Conservation (phyloP, 768 basidiomycete genomes). For the Aureoboletus auriporus region DNA sequence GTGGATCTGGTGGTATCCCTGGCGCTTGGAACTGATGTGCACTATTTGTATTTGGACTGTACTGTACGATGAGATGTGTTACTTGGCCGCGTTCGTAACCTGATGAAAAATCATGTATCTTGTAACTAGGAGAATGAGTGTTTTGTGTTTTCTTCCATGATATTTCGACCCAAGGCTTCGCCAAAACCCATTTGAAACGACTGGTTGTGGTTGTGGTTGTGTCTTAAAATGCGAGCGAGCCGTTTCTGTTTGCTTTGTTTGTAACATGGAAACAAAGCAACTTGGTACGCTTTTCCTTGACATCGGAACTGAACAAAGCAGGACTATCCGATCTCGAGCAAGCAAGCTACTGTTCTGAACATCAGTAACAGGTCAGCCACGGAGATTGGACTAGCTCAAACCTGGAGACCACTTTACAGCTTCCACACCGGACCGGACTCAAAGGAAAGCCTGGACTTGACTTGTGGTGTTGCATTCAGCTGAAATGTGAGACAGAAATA, state of each 20-base stretch:
- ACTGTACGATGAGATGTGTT: conserved; percentile 10
- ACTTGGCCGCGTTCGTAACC: neutral
- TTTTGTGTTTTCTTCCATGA: neutral
- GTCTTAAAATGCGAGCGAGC: no score
- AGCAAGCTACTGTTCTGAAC: neutral
- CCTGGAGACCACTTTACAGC: neutral
- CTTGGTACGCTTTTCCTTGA: conserved; percentile 3
- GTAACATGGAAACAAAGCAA: conserved; percentile 8
- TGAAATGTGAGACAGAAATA: neutral
- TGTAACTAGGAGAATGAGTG: neutral
- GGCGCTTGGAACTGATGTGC: conserved; percentile 42
- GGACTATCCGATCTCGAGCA: neutral
- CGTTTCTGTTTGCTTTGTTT: no score
- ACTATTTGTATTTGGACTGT: neutral
- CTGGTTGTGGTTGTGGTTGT: no score
- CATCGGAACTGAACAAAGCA: conserved; percentile 19
- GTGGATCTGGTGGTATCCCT: conserved; percentile 35
- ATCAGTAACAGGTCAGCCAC: neutral
- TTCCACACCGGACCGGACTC: no score
- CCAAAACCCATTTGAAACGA: no score
- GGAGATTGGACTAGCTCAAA: neutral
- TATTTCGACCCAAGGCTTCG: no score
- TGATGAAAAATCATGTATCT: neutral
- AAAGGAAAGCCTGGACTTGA: no score
- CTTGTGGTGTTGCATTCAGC: neutral